Evolutionary conservation across 495 filamentous ascomycete species (phyloP).

Genomic region (Trichoderma erinaceum): DNA sequence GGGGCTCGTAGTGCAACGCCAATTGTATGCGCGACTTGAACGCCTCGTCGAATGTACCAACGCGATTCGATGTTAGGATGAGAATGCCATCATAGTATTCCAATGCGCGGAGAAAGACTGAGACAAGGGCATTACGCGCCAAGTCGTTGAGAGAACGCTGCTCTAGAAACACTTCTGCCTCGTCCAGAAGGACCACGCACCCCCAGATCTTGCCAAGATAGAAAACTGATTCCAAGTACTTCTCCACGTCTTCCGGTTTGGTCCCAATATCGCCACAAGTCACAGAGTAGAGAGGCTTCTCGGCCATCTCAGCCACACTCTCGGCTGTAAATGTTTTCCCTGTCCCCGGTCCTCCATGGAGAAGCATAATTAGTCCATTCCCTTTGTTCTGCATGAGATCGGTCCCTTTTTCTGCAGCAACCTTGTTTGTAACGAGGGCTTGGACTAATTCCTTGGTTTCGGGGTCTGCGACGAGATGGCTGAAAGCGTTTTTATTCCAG

Average conservation of each 20-base stretch:
- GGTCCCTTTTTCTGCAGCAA: constrained; percentile 25
- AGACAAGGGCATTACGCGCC: constrained; percentile 43
- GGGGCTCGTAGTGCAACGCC: constrained; percentile 32
- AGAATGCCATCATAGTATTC: constrained; percentile 49
- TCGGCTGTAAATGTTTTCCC: constrained; percentile 51
- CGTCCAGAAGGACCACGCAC: constrained; percentile 25
- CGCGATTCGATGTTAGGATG: constrained; percentile 37
- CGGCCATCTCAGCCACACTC: constrained; percentile 42
- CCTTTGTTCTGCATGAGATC: constrained; percentile 45
- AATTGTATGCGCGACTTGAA: constrained; percentile 40
- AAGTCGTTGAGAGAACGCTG: constrained; percentile 36
- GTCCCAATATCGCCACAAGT: constrained; percentile 50
- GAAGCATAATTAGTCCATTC: constrained; percentile 44
- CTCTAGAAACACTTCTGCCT: constrained; percentile 34
- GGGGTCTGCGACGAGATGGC: constrained; percentile 42
- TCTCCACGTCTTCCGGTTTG: constrained; percentile 38
- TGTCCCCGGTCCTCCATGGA: constrained; percentile 46
- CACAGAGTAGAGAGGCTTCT: constrained; percentile 45
- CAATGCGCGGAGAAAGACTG: constrained; percentile 44
- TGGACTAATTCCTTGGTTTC: constrained; percentile 46
- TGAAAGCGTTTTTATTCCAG: constrained; percentile 49
- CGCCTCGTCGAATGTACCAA: constrained; percentile 39
- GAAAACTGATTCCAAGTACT: constrained; percentile 42
- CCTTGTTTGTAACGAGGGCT: constrained; percentile 38
- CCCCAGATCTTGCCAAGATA: constrained; percentile 43